Conservation (phyloP, 225 moss, liverwort and hornwort genomes). For the Lunularia cruciata region DNA sequence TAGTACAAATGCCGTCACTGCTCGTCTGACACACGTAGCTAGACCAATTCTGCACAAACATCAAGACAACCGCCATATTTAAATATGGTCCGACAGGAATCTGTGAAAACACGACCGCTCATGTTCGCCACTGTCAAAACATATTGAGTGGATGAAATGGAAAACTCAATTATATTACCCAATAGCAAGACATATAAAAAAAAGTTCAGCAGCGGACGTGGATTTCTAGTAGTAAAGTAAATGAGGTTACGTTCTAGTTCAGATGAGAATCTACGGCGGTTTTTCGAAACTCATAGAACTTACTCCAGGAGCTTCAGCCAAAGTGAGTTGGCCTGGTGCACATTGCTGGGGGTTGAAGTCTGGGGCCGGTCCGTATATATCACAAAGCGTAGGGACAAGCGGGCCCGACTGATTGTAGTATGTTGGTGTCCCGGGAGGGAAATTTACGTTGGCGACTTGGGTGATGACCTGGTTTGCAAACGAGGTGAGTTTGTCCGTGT, state of each 20-base stretch:
- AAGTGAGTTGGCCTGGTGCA: conserved; percentile 20
- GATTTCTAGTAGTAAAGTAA: no score
- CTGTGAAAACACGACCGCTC: not conserved
- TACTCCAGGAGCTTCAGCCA: conserved; percentile 39
- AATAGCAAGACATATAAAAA: no score
- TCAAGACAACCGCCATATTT: no score
- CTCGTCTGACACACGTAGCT: conserved; percentile 30
- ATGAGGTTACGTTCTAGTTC: no score
- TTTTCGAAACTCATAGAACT: no score
- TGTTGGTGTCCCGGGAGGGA: conserved; percentile 20
- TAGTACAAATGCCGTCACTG: conserved; percentile 31
- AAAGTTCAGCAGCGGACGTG: no score
- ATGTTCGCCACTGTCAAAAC: not conserved
- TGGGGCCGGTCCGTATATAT: conserved; percentile 49
- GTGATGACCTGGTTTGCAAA: conserved; percentile 23
- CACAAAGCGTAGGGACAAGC: conserved; percentile 47
- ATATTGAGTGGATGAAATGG: no score
- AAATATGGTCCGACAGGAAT: not conserved
- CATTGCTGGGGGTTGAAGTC: conserved; percentile 35
- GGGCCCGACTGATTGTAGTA: conserved; percentile 64
- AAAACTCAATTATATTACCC: no score
- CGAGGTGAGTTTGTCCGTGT: conserved; percentile 27
- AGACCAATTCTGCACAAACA: conserved; percentile 48
- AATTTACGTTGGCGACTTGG: conserved; percentile 21
- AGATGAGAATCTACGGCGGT: no score